phyloP scores from a whole-genome alignment of 768 basidiomycete genomes.

The Vishniacozyma victoriae region DNA sequence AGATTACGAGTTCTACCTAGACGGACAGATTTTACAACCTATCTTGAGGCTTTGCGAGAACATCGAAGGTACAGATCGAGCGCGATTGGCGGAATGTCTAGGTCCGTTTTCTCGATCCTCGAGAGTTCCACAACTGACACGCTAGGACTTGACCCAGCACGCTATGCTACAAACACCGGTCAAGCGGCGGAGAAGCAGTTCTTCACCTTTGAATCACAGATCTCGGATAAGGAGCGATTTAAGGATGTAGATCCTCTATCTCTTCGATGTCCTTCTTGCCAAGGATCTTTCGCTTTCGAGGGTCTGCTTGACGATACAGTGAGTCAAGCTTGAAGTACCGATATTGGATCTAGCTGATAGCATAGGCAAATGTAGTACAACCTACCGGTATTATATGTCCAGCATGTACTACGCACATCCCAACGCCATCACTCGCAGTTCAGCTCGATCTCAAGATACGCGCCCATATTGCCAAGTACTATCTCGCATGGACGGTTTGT shows the following conservation, averaged over 20 bases:
- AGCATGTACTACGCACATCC: constrained; percentile 57
- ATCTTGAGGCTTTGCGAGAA: constrained; percentile 92
- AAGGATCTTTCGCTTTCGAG: constrained; percentile 49
- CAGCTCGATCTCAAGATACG: constrained; percentile 87
- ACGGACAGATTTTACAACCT: constrained; percentile 86
- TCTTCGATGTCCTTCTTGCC: constrained; percentile 72
- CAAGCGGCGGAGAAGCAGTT: constrained; percentile 61
- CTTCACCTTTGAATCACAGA: constrained; percentile 76
- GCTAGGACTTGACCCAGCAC: constrained; percentile 45
- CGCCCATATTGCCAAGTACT: constrained; percentile 68
- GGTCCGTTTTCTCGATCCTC: constrained; percentile 54
- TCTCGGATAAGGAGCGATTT: constrained; percentile 83
- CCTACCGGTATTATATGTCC: constrained; percentile 66
- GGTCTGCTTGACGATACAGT: constrained; percentile 46
- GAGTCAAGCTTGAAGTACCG: constrained; percentile 10
- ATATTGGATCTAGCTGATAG: background rate
- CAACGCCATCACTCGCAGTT: constrained; percentile 61
- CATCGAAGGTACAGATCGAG: constrained; percentile 89
- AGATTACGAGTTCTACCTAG: constrained; percentile 91
- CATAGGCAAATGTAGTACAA: constrained; percentile 63
- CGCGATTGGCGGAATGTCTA: constrained; percentile 88
- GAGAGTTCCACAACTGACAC: constrained; percentile 5
- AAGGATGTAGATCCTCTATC: constrained; percentile 65
- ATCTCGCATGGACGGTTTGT: constrained; percentile 83
- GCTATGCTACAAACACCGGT: constrained; percentile 30